Percentiles rank a stretch among this genome's conserved stretches.
These are phyloP conservation scores for Nicotiana knightiana DNA, from an alignment of 257 asterid species.

Conservation along the genomic window DNA sequence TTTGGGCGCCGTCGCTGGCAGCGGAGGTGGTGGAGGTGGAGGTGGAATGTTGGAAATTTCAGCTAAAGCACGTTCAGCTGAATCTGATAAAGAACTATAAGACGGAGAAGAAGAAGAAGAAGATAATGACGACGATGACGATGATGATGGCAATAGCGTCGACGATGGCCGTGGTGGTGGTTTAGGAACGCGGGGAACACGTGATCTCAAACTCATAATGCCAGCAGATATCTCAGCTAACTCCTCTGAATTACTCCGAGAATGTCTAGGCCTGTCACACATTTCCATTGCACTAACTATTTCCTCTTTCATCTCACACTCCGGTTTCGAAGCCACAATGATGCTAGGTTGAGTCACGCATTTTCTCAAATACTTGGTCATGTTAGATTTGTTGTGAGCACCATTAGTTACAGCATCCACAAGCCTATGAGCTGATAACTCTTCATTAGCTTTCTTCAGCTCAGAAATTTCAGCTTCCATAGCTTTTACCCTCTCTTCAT, in stretches of 20 bases:
- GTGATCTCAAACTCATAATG: slow-evolving; percentile 44
- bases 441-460: slow-evolving; percentile 48
- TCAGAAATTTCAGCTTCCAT: slow-evolving; percentile 50
- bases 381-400: slow-evolving; percentile 15
- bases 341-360: slow-evolving; percentile 30
- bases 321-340: slow-evolving; percentile 17
- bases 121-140: slow-evolving; percentile 17
- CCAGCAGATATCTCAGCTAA: slow-evolving; percentile 42
- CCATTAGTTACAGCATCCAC: slow-evolving; percentile 28
- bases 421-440: slow-evolving; percentile 38
- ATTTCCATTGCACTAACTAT: slow-evolving; percentile 11
- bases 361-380: slow-evolving; percentile 47
- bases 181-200: slow-evolving; percentile 73
- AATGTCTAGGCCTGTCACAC: slow-evolving; percentile 38
- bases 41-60: slow-evolving; percentile 51
- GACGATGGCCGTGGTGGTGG: slow-evolving; percentile 91
- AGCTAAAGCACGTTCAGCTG: slow-evolving; percentile 63
- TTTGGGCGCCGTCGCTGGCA: slow-evolving; percentile 16
- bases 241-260: slow-evolving; percentile 48
- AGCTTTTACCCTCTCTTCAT: slow-evolving; percentile 41
- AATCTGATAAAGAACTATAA: slow-evolving; percentile 48
- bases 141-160: slow-evolving; percentile 33
- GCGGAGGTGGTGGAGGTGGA: slow-evolving; percentile 43
- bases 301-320: slow-evolving; percentile 44
- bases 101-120: slow-evolving; percentile 58